phyloP scores from a whole-genome alignment of 352 stramenopile genomes.

The Globisporangium sylvaticum region DNA sequence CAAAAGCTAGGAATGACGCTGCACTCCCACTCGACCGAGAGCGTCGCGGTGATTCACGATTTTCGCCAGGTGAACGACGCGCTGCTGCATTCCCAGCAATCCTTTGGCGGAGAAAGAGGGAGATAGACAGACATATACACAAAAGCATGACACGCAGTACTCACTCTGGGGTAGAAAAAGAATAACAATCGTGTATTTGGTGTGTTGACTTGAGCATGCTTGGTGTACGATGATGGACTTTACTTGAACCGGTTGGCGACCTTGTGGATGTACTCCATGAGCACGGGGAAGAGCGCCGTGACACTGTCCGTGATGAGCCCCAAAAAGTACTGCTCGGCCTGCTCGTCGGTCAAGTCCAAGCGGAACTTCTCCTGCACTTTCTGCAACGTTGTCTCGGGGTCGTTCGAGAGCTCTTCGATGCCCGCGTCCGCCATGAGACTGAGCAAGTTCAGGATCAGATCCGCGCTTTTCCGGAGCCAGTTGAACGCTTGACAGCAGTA shows the following conservation, averaged over 20 bases:
- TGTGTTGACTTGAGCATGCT: background rate
- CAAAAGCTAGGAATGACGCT: conserved; percentile 2
- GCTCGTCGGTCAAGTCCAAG: conserved; percentile 96
- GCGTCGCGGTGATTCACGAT: conserved; percentile 39
- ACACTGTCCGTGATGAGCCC: conserved; percentile 95
- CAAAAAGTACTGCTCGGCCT: conserved; percentile 97
- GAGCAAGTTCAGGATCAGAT: conserved; percentile 98
- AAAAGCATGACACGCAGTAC: background rate
- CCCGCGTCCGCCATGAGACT: conserved; percentile 98
- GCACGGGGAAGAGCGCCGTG: conserved; percentile 85
- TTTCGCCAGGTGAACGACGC: conserved; percentile 44
- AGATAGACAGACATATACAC: background rate
- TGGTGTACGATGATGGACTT: background rate
- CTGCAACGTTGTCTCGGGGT: conserved; percentile 78
- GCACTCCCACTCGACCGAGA: conserved; percentile 13
- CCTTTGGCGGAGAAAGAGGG: conserved; percentile 11
- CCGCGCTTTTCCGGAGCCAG: conserved; percentile 95
- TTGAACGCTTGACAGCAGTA: conserved; percentile 93
- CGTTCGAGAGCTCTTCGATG: conserved; percentile 91
- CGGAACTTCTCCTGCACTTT: conserved; percentile 96
- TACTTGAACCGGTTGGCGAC: conserved; percentile 66
- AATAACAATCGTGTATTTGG: conserved; percentile 9
- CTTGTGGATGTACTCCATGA: conserved; percentile 90
- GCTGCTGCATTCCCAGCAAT: conserved; percentile 35
- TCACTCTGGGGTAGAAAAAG: background rate